phyloP scores from a whole-genome alignment of 768 basidiomycete species.

The Clitopilus hobsonii region DNA sequence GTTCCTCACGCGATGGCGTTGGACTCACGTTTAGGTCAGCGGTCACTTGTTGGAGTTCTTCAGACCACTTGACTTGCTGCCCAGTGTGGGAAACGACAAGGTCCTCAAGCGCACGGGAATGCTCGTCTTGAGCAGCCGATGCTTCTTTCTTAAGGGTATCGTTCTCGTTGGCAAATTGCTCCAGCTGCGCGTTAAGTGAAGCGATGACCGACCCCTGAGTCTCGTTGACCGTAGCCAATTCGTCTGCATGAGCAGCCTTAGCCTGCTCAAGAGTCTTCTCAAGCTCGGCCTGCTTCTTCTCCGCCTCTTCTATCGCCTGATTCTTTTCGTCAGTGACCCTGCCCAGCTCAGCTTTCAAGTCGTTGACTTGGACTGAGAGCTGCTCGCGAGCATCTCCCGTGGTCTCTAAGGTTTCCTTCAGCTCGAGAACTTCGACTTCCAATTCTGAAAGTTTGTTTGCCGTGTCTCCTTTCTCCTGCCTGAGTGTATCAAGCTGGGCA shows the following conservation, averaged over 20 bases:
- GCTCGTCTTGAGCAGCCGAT: slow-evolving; percentile 39
- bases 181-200: slow-evolving; percentile 42
- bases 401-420: slow-evolving; percentile 65
- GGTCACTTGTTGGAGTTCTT: slow-evolving; percentile 51
- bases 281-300: slow-evolving; percentile 43
- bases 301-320: slow-evolving; percentile 40
- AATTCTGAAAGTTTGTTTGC: slow-evolving; percentile 72
- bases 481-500: slow-evolving; percentile 46
- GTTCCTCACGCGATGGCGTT: neutral
- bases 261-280: slow-evolving; percentile 33
- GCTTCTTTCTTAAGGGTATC: slow-evolving; percentile 45
- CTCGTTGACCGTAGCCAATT: slow-evolving; percentile 38
- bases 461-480: slow-evolving; percentile 65
- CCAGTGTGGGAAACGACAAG: slow-evolving; percentile 42
- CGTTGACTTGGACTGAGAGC: slow-evolving; percentile 39
- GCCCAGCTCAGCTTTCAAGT: slow-evolving; percentile 49
- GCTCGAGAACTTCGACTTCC: slow-evolving; percentile 76
- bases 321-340: slow-evolving; percentile 43
- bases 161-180: slow-evolving; percentile 36
- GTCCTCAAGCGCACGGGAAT: slow-evolving; percentile 46
- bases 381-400: slow-evolving; percentile 55
- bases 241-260: slow-evolving; percentile 38
- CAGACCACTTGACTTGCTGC: slow-evolving; percentile 48
- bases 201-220: slow-evolving; percentile 38
- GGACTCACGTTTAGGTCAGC: slow-evolving; percentile 62